These are phyloP conservation scores for Neurospora sp. DNA, from an alignment of 2,329 filamentous ascomycete genomes.

Conservation along the genomic window DNA sequence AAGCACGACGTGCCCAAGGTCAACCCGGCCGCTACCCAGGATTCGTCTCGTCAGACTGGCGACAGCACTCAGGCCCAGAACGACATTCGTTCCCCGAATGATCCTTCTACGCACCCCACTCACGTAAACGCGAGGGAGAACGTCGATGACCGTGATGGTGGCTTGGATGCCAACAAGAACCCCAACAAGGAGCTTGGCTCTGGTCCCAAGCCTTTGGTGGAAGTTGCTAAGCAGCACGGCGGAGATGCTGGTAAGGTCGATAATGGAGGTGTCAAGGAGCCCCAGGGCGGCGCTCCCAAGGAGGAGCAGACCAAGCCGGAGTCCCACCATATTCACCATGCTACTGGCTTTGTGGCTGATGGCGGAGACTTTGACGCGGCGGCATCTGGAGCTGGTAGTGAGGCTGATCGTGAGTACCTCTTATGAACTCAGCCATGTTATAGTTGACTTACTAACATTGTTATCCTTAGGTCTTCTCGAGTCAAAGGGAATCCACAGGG, in stretches of 20 bases:
- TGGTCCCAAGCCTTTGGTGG: constrained; percentile 32
- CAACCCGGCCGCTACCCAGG: constrained; percentile 7
- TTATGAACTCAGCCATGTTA: not conserved
- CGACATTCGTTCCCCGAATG: constrained; percentile 29
- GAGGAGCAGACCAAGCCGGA: constrained; percentile 37
- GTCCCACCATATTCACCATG: not conserved
- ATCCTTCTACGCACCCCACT: constrained; percentile 25
- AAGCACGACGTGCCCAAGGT: constrained; percentile 15
- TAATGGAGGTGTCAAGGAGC: constrained; percentile 12
- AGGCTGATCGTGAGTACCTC: constrained; percentile 51
- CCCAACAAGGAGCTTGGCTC: constrained; percentile 29
- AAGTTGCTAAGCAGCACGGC: constrained; percentile 24
- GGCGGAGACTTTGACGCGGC: constrained; percentile 58
- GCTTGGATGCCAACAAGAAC: constrained; percentile 23
- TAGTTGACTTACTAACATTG: constrained; percentile 2
- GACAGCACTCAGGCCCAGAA: constrained; percentile 25
- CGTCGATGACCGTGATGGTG: constrained; percentile 25
- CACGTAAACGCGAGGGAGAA: constrained; percentile 27
- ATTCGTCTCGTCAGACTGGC: constrained; percentile 9
- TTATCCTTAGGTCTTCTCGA: constrained; percentile 37
- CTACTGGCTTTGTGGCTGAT: constrained; percentile 48
- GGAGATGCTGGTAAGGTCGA: constrained; percentile 20
- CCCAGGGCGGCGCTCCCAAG: constrained; percentile 17
- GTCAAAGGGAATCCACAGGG: constrained; percentile 36
- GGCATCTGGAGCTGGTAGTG: constrained; percentile 52